Conservation (phyloP, 164 flowering plant genomes). For the Pachysandra terminalis region DNA sequence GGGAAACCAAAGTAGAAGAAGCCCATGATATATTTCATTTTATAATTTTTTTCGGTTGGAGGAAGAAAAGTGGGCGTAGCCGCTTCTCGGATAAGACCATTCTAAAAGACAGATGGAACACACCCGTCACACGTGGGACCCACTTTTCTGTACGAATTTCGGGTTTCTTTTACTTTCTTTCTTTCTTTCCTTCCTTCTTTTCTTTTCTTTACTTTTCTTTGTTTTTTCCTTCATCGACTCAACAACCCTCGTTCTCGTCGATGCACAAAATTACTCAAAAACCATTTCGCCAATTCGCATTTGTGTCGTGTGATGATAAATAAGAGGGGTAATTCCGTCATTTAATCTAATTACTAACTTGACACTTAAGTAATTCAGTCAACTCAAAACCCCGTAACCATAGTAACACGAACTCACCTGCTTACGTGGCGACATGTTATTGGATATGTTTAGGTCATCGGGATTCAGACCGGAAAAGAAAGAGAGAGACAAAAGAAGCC, state of each 20-base stretch:
- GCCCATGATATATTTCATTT: background rate
- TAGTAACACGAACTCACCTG: conserved; percentile 12
- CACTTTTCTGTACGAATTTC: conserved; percentile 12
- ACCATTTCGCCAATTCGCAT: too few species aligned
- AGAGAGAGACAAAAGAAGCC: conserved; percentile 17
- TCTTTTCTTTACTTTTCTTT: background rate
- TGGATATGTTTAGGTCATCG: conserved; percentile 45
- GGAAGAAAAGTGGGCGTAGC: background rate
- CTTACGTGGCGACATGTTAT: conserved; percentile 38
- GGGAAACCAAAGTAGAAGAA: conserved; percentile 5
- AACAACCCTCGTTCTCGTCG: too few species aligned
- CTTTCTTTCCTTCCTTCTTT: conserved; percentile 1
- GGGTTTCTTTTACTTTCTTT: conserved; percentile 20
- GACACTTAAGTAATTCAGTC: conserved; percentile 13
- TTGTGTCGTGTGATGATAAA: too few species aligned
- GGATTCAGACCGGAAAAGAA: conserved; percentile 55
- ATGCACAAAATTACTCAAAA: too few species aligned
- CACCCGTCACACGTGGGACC: conserved; percentile 26
- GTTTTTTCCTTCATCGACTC: too few species aligned
- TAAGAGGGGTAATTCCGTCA: conserved; percentile 14
- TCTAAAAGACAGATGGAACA: too few species aligned
- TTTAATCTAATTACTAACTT: background rate
- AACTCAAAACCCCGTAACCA: conserved; percentile 23
- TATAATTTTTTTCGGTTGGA: background rate
- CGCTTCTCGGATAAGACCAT: conserved; percentile 27